Evolutionary conservation across 495 filamentous ascomycete species (phyloP).

Genomic region (Letharia columbiana): DNA sequence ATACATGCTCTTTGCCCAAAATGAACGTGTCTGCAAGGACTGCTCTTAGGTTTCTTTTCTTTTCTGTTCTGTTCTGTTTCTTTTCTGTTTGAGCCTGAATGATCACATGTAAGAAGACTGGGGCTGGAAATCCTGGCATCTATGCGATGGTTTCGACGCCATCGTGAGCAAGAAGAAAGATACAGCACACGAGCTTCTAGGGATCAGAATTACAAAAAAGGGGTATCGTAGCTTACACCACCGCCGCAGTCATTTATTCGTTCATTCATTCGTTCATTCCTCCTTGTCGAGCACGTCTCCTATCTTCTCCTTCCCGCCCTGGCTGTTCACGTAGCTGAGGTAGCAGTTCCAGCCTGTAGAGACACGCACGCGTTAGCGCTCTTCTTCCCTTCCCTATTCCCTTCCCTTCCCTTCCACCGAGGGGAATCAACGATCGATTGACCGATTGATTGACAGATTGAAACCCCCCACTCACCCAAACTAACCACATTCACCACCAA

Average conservation of each 20-base stretch:
- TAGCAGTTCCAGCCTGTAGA: constrained; percentile 90
- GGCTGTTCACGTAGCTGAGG: constrained; percentile 73
- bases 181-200: no score
- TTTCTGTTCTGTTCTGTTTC: no score
- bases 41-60: no score
- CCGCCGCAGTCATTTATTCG: neutral
- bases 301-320: constrained; percentile 20
- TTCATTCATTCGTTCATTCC: neutral
- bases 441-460: no score
- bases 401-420: neutral
- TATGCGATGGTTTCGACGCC: no score
- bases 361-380: constrained; percentile 13
- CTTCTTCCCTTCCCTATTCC: neutral
- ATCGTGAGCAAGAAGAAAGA: no score
- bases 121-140: no score
- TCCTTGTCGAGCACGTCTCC: neutral
- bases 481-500: constrained; percentile 81
- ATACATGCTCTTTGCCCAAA: no score
- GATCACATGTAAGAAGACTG: no score
- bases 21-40: no score
- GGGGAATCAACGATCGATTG: no score
- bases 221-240: neutral
- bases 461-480: constrained; percentile 48
- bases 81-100: no score
- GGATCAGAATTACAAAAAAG: neutral